phyloP scores from a whole-genome alignment of 148 eudicot species.

The Polygonum aviculare region DNA sequence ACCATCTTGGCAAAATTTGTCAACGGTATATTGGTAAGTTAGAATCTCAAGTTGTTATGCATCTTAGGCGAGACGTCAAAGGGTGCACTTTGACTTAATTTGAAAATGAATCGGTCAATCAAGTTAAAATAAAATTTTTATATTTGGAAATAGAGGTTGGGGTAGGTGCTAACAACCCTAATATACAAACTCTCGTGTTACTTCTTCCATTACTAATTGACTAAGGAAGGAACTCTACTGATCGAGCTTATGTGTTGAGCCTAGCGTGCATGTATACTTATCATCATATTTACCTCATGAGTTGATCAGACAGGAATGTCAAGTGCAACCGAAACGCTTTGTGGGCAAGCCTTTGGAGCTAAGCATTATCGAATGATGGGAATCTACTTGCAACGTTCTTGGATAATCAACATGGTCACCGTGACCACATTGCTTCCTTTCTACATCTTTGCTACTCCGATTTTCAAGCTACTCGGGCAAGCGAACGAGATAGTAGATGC shows the following conservation, averaged over 20 bases:
- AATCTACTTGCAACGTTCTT: conserved; percentile 20
- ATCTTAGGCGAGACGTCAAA: too few relatives aligned
- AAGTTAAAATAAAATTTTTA: too few relatives aligned
- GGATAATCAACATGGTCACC: conserved; percentile 9
- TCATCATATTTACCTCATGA: not conserved
- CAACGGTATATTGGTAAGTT: conserved; percentile 3
- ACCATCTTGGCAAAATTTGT: not conserved
- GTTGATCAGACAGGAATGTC: conserved; percentile 18
- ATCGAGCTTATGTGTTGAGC: too few relatives aligned
- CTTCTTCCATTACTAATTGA: too few relatives aligned
- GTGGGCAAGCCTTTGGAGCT: conserved; percentile 22
- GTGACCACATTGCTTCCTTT: conserved; percentile 8
- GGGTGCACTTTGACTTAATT: not conserved
- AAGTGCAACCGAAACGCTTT: conserved; percentile 19
- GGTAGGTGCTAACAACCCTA: too few relatives aligned
- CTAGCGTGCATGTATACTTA: too few relatives aligned
- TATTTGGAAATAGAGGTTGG: too few relatives aligned
- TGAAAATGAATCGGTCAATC: too few relatives aligned
- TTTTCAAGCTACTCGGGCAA: conserved; percentile 13
- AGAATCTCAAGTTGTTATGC: not conserved
- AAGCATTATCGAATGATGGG: conserved; percentile 19
- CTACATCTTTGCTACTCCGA: conserved; percentile 4
- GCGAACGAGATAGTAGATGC: conserved; percentile 5
- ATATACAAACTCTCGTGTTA: too few relatives aligned
- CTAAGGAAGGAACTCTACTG: too few relatives aligned